Evolutionary conservation across 495 filamentous ascomycete genomes (phyloP), one percentile per base, ranked within the genome.

Genomic region (Penicillium desertorum): DNA sequence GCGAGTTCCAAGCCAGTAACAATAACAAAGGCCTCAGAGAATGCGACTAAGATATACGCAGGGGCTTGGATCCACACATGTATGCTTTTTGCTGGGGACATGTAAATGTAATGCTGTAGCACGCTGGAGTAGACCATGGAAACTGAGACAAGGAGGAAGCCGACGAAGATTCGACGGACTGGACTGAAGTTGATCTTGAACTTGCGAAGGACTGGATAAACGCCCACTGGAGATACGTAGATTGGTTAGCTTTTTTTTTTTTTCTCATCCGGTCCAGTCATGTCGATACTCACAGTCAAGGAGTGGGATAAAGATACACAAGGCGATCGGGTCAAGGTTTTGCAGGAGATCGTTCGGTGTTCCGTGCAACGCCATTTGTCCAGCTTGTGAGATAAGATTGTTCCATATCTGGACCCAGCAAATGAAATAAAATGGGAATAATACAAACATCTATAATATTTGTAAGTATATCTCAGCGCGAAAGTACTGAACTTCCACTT

Each of bases 301-400:
- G 45, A 88, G 62, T 3, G 87, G 87, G 42, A 86, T 80, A 55
- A 83, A 77, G 61, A 83, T 70, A 62, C 88, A 83, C 63, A 88
- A 79, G 20, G 78, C 69, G 36, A 90, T 71, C 4, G 86, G 79
- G 67, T 88, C 85, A 64, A 89, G 80, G 70, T 86, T 88, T 56
- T 65, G 63, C 56, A 88, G 81, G 39, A 87, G 72, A 52, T 90
- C 86, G 69, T 90, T 90, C 4, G 76, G 77, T 14, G 74, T 72
- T 25, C 77, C 75, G 51, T 79, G 71, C 8, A 70, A 64, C 2
- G 62, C 34, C 77, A 79, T 79, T 46, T 69, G 51, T 11, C 68
- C 76, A 30, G 75, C 76, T 62, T 68, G 79, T 1, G 78, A 74
- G 52, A 80, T 70, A 5, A 65, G 56, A 12, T 65, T 65, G 29